Evolutionary conservation across 148 eudicot genomes (phyloP), one percentile per base, ranked within the genome.

Genomic region (Nepenthes gracilis): DNA sequence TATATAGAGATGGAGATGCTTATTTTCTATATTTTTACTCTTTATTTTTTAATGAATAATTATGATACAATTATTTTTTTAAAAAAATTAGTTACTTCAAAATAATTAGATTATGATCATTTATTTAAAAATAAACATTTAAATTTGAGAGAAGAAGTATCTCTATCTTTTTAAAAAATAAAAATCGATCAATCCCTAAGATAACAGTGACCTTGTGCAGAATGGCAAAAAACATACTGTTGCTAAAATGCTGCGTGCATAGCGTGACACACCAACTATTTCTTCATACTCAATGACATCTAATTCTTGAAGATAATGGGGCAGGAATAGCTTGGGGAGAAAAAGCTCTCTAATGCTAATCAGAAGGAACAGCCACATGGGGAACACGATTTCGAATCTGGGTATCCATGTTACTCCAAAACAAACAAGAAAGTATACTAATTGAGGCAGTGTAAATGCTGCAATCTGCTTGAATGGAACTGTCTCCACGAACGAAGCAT

Each of bases 321-420:
- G 61, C 9, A 69, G 72, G 60, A 83, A 83, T 49, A 83, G 7
- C 62, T 79, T 86, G 11, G 86, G 88, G 37, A 81, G 81, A 55
- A 78, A 35, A 57, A 73, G 75, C 52, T 83, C 75, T 63, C 86
- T 65, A 35, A 83, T 79, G 66, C 68, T 71, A 61, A 83, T 77
- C 10, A 86, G 74, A 33, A 83, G 64, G 69, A 86, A 83, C 71
- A 86, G 81, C 4, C 85, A 81, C 68, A 83, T 54, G 2, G 94
- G 88, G 69, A 86, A 86, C 36, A 86, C 55, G 43, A 86, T 81
- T 32, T 86, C 94, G 14, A 74, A 80, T 37, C 74, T 67, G 9
- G 94, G 94, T 68, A 86, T 83, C 88, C 94, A 83, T 36, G 88
- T 83, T 47, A 86, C 60, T 64, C 94, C 94, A 23, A 74, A 86